A percentile compares a stretch with the other conserved stretches of the same genome.
These are phyloP conservation scores for Dichomitus squalens DNA, from an alignment of 1,284 basidiomycete genomes.

Conservation along the genomic window DNA sequence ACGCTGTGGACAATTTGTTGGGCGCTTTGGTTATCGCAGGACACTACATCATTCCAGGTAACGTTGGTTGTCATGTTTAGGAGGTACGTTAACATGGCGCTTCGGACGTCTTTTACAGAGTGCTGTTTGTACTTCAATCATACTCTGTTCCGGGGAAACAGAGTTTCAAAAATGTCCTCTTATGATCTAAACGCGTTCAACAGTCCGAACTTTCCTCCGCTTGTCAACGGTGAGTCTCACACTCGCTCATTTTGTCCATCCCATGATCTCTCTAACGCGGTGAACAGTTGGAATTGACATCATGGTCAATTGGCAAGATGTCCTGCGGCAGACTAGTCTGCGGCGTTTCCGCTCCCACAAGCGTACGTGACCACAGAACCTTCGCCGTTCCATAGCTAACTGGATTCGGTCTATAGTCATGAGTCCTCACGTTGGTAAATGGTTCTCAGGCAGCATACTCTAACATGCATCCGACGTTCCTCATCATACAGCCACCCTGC, in stretches of 20 bases:
- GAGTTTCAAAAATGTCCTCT: constrained; percentile 85
- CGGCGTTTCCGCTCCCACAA: constrained; percentile 83
- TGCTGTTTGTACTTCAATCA: constrained; percentile 90
- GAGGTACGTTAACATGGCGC: background rate
- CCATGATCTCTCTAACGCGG: background rate
- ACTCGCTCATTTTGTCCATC: background rate
- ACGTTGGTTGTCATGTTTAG: background rate
- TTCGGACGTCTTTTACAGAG: constrained; percentile 45
- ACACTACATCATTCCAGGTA: constrained; percentile 88
- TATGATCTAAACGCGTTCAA: constrained; percentile 87
- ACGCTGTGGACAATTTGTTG: constrained; percentile 88
- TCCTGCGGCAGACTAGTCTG: constrained; percentile 77
- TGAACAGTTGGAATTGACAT: constrained; percentile 84
- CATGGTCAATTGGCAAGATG: constrained; percentile 83
- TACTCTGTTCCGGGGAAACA: constrained; percentile 83
- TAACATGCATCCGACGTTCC: background rate
- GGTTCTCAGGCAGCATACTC: background rate
- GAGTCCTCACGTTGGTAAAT: constrained; percentile 75
- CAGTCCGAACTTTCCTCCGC: constrained; percentile 83
- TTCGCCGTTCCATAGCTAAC: background rate
- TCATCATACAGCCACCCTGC: constrained; percentile 59
- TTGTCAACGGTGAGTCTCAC: constrained; percentile 70
- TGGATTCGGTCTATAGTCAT: constrained; percentile 55
- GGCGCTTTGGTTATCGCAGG: constrained; percentile 89
- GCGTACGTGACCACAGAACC: constrained; percentile 40